Evolutionary conservation across 1,139 yeast species (phyloP).

Genomic region (Pichia sp.): DNA sequence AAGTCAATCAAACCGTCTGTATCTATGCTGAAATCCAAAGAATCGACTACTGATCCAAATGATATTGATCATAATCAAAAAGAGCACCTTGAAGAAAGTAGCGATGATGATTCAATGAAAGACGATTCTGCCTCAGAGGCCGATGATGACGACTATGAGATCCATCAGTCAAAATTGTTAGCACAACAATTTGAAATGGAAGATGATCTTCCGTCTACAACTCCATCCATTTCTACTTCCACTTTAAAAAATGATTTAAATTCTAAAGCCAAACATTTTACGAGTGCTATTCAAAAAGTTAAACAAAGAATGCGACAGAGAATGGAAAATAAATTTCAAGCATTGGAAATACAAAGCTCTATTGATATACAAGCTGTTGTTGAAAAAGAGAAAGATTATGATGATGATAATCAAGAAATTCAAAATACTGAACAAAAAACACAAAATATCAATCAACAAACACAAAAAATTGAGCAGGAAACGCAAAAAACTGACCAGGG

Average conservation of each 20-base stretch:
- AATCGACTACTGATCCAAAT: no score
- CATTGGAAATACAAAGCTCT: not conserved
- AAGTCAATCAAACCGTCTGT: no score
- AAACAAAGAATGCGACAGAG: slow-evolving; percentile 3
- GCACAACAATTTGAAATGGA: slow-evolving; percentile 10
- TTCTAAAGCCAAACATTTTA: not conserved
- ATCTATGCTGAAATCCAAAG: no score
- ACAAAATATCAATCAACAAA: not conserved
- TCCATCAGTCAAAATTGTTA: slow-evolving; percentile 10
- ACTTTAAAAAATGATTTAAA: not conserved
- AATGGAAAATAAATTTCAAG: not conserved
- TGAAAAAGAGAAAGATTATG: not conserved
- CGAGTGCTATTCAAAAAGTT: slow-evolving; percentile 7
- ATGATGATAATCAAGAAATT: not conserved
- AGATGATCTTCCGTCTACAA: no score
- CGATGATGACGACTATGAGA: slow-evolving; percentile 10
- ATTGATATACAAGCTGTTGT: no score
- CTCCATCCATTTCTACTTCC: not conserved
- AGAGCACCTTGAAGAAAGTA: not conserved
- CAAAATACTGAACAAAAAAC: not conserved
- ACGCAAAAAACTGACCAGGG: no score
- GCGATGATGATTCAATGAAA: not conserved
- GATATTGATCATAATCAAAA: not conserved
- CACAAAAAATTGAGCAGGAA: no score
- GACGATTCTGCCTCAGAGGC: no score